A percentile compares a stretch with the other conserved stretches of the same genome.
Evolutionary conservation across 2,329 filamentous ascomycete genomes (phyloP).

Genomic region (Aotearoamyces nothofagi): DNA sequence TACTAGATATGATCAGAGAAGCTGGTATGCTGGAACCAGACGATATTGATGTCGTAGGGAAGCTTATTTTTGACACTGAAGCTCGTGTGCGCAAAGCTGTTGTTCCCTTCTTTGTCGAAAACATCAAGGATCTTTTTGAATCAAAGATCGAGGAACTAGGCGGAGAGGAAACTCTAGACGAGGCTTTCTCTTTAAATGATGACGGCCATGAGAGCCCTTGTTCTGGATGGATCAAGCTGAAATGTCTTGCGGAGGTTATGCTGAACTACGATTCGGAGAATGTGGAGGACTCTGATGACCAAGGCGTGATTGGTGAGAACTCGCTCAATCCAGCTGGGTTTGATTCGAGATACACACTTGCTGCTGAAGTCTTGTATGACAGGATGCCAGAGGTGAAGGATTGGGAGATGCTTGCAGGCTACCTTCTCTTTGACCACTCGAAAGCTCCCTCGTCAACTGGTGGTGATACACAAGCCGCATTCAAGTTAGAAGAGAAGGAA

Average conservation of each 20-base stretch:
- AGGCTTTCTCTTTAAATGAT: slow-evolving; percentile 58
- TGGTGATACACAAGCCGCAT: slow-evolving; percentile 47
- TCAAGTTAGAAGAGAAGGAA: slow-evolving; percentile 31
- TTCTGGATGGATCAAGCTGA: slow-evolving; percentile 78
- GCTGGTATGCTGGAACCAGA: slow-evolving; percentile 78
- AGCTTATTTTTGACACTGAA: slow-evolving; percentile 80
- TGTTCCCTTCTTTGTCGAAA: slow-evolving; percentile 78
- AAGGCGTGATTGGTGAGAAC: too few species aligned
- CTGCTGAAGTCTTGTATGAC: slow-evolving; percentile 74
- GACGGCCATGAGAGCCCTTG: slow-evolving; percentile 66
- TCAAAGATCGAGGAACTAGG: slow-evolving; percentile 71
- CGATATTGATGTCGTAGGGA: slow-evolving; percentile 79
- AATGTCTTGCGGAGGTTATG: slow-evolving; percentile 75
- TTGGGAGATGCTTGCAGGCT: slow-evolving; percentile 82
- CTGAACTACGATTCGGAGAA: slow-evolving; percentile 57
- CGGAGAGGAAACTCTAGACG: slow-evolving; percentile 61
- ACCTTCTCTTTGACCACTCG: slow-evolving; percentile 85
- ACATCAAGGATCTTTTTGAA: slow-evolving; percentile 69
- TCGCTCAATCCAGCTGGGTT: slow-evolving; percentile 43
- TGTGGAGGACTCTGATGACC: slow-evolving; percentile 17
- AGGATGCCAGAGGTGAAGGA: slow-evolving; percentile 66
- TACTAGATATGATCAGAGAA: slow-evolving; percentile 69
- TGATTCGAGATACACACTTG: slow-evolving; percentile 74
- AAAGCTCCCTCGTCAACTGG: slow-evolving; percentile 52
- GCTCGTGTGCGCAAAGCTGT: slow-evolving; percentile 75